Base-by-base conservation (phyloP, 805 yeast species). In the Vanderwaltozyma tropicalis region DNA sequence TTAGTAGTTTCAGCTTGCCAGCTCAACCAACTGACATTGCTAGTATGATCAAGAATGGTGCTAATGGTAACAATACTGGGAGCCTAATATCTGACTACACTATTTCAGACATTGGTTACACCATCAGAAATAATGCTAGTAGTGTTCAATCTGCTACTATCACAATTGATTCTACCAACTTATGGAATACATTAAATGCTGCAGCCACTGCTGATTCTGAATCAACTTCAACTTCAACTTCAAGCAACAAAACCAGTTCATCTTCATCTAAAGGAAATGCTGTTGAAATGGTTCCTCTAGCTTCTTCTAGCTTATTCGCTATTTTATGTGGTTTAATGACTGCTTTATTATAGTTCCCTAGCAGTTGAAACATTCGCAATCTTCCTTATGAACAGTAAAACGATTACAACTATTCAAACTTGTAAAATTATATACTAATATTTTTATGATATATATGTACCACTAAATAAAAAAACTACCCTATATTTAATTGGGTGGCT, bases 11-110 rank as follows among this genome's bases (percentile, higher is more conserved):
- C 45, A 57, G 63, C 12, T 49, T 73, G n/a, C 78, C 78, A 32
- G 56, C 55, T 10, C 69, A 63, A 39, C 73, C 76, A 36, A 60
- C 55, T 31, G 73, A 64, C 16, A 62, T 68, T 39, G 46, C 63
- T 9, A 50, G 52, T 5, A 44, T 72, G 55, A 73, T 74, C 45
- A 49, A 63, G 41, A 54, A 69, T 44, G 80, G 80, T 57, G 71
- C 64, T 30, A 61, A 62, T 43, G 58, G 62, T 41, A 50, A 67
- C 20, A 68, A 71, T 37, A 49, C 62, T 38, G 79, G 79, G 42
- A 37, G 61, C 24, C 50, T 74, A 21, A 49, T 72, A 40, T 46
- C 50, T n/a, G 63, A 61, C 32, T 59, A 69, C 31, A 48, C 55
- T 13, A 57, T 53, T 39, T 59, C 62, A n/a, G 43, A 57, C 10